Percentiles rank a stretch among this genome's conserved stretches.
Evolutionary conservation across 371 early-diverging fungal genomes (phyloP).

Genomic region (Basidiobolus meristosporus): DNA sequence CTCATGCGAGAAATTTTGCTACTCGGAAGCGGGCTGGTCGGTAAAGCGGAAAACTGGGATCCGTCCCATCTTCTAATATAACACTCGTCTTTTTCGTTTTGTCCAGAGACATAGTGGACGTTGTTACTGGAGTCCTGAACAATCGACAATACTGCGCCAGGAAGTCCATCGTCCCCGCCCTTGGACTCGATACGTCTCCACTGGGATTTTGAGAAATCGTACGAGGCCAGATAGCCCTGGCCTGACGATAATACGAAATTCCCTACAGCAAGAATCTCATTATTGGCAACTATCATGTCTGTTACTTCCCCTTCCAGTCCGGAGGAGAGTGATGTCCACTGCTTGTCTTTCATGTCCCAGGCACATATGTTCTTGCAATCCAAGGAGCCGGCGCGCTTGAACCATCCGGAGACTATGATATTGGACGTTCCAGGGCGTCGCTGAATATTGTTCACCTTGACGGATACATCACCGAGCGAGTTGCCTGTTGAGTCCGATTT

Average conservation of each 20-base stretch:
- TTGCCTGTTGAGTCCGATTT: neutral
- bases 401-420: constrained; percentile 27
- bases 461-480: constrained; percentile 10
- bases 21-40: neutral
- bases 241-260: constrained; percentile 18
- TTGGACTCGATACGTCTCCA: constrained; percentile 22
- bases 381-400: constrained; percentile 20
- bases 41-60: constrained; percentile 7
- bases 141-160: constrained; percentile 15
- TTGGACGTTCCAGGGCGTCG: constrained; percentile 6
- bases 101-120: constrained; percentile 18
- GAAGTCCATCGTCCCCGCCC: constrained; percentile 8
- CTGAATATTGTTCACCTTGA: constrained; percentile 18
- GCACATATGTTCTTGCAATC: constrained; percentile 21
- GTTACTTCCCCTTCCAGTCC: too few relatives aligned
- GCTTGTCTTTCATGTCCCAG: constrained; percentile 7
- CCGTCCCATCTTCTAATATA: constrained; percentile 20
- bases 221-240: constrained; percentile 17
- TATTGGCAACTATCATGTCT: constrained; percentile 5
- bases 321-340: constrained; percentile 1
- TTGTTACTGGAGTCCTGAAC: constrained; percentile 13
- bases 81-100: constrained; percentile 1
- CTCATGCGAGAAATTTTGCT: neutral
- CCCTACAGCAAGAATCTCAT: constrained; percentile 22
- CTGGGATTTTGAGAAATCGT: constrained; percentile 15